Base-by-base conservation (phyloP, 148 eudicot species). In the Fagopyrum tataricum region DNA sequence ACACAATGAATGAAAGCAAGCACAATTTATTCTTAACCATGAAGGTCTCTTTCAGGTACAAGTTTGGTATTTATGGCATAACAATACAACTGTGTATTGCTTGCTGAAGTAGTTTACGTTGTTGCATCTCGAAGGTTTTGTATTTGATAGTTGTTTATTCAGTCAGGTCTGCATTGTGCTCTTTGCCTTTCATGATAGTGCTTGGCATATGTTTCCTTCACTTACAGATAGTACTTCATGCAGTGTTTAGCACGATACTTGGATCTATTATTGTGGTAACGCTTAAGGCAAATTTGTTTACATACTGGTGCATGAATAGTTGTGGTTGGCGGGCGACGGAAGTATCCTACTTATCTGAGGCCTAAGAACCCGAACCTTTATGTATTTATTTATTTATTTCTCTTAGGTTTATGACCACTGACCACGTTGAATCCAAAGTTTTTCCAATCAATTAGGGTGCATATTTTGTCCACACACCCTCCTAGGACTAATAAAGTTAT, bases 11-110 rank as follows among this genome's bases (percentile, higher is more conserved):
- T 91, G 98, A 97, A 94, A 87, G 79, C 85, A 89, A 21, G 85
- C 93, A 48, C 91, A 94, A 69, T 94, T 94, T 82, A 89, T 89
- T 78, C 89, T 94, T 56, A 85, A 91, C 72, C 95, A 94, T 59
- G 98, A 94, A 81, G 96, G 88, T 37, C 93, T 94, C 74, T 88
- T 83, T 77, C 97, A 94, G 97, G 98, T 94, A 78, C 55, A 76
- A 7, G 43, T 64, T 43, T 39, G 5, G 10, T 6, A 4, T 64
- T 64, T n/a, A 13, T 15, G 69, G 43, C 20, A 64, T 37, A 37
- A 64, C 69, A 20, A 13, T 39, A 18, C 9, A 17, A 39, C 6
- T 37, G 64, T 62, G 20, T 37, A 31, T 64, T 39, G 43, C 13
- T 64, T 64, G 20, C 44, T 14, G 5, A 31, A 64, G 44, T 64